These are phyloP conservation scores for Periglandula ipomoeae DNA, from an alignment of 2,329 filamentous ascomycete species.

Conservation along the genomic window DNA sequence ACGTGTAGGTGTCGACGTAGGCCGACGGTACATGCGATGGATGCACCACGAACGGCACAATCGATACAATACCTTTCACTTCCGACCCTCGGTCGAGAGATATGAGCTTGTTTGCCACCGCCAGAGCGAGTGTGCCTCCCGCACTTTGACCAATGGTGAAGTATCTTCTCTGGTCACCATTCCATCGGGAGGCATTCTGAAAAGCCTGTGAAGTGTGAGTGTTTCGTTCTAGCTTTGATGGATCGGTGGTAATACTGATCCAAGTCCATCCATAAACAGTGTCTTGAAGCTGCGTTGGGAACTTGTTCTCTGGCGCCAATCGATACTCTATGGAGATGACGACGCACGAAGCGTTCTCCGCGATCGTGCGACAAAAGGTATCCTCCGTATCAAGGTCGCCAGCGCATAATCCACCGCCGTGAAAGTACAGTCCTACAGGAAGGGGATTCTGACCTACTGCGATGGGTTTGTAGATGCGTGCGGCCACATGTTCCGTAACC, in stretches of 20 bases:
- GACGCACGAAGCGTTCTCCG: background rate
- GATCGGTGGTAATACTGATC: background rate
- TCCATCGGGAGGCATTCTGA: background rate
- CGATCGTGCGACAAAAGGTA: background rate
- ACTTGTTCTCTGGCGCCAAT: background rate
- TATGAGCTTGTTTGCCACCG: background rate
- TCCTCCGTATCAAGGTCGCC: background rate
- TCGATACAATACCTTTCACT: background rate
- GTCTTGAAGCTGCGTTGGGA: background rate
- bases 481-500: no score
- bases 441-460: background rate
- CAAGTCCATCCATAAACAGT: background rate
- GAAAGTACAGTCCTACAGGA: background rate
- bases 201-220: background rate
- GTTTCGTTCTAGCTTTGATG: background rate
- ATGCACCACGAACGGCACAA: background rate
- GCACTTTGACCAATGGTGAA: background rate
- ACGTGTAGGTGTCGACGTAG: background rate
- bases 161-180: background rate
- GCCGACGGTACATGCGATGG: background rate
- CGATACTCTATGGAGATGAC: background rate
- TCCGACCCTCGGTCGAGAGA: no score
- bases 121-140: background rate
- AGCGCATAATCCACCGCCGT: background rate
- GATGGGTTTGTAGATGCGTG: background rate